phyloP scores from a whole-genome alignment of 2,329 filamentous ascomycete genomes.

The Fusarium sublunatum region DNA sequence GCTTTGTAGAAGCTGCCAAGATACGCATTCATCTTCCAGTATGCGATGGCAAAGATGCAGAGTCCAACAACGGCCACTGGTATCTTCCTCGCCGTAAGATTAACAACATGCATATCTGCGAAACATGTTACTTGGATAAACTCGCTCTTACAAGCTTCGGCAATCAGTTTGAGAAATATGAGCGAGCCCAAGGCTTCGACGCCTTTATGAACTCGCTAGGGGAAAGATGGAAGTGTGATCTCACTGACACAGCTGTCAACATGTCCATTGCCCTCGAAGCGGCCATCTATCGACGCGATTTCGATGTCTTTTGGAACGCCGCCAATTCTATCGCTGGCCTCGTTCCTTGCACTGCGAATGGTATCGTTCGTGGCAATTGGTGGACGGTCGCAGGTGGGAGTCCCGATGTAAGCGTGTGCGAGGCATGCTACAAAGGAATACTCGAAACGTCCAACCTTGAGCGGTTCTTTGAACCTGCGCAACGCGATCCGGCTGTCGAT shows the following conservation, averaged over 20 bases:
- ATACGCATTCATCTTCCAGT: conserved; percentile 41
- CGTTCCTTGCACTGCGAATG: conserved; percentile 45
- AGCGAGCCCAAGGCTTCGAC: conserved; percentile 37
- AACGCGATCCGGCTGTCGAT: conserved; percentile 25
- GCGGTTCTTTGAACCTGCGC: conserved; percentile 46
- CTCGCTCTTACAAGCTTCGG: conserved; percentile 48
- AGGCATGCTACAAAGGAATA: conserved; percentile 50
- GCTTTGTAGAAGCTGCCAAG: conserved; percentile 42
- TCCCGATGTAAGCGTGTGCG: conserved; percentile 46
- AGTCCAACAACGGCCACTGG: conserved; percentile 45
- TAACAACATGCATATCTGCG: conserved; percentile 47
- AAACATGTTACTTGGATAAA: conserved; percentile 52
- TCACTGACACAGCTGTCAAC: conserved; percentile 37
- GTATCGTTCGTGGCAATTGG: conserved; percentile 50
- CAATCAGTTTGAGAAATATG: conserved; percentile 43
- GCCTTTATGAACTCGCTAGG: conserved; percentile 39
- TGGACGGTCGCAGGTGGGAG: conserved; percentile 48
- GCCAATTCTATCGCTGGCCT: conserved; percentile 38
- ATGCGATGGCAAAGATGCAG: conserved; percentile 47
- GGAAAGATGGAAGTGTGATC: conserved; percentile 42
- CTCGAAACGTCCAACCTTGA: conserved; percentile 43
- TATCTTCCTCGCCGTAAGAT: conserved; percentile 41
- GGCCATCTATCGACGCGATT: conserved; percentile 44
- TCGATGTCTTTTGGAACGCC: conserved; percentile 44
- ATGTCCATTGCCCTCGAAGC: conserved; percentile 44